Evolutionary conservation across 2,329 filamentous ascomycete species (phyloP).

Genomic region (Colletotrichum sp.): DNA sequence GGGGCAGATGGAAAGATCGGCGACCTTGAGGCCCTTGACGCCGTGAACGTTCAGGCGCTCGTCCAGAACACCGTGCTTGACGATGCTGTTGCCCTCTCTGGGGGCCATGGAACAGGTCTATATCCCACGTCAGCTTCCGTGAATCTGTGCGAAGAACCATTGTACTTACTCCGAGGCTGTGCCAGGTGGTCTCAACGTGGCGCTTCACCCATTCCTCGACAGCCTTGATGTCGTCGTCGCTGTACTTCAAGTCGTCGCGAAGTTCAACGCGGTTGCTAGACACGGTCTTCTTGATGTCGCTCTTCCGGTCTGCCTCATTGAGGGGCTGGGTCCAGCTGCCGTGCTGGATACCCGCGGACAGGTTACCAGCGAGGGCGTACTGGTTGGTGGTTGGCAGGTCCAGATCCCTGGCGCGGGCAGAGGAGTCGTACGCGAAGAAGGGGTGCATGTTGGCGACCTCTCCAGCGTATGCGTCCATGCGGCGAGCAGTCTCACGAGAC

Average conservation of each 20-base stretch:
- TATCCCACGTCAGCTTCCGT: background rate
- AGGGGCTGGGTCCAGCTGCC: slow-evolving; percentile 72
- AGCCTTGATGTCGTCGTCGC: slow-evolving; percentile 64
- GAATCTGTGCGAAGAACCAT: no score
- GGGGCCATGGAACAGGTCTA: slow-evolving; percentile 80
- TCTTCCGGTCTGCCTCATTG: slow-evolving; percentile 54
- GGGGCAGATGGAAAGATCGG: slow-evolving; percentile 77
- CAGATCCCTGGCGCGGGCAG: slow-evolving; percentile 74
- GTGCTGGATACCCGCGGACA: slow-evolving; percentile 75
- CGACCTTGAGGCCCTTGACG: slow-evolving; percentile 78
- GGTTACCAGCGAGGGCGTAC: slow-evolving; percentile 75
- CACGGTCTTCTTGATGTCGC: slow-evolving; percentile 50
- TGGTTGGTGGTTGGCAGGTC: slow-evolving; percentile 77
- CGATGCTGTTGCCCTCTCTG: slow-evolving; percentile 76
- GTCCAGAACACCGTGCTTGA: slow-evolving; percentile 80
- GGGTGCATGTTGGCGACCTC: slow-evolving; percentile 75
- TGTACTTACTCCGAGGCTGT: slow-evolving; percentile 56
- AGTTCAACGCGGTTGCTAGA: slow-evolving; percentile 69
- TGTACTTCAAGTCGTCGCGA: slow-evolving; percentile 71
- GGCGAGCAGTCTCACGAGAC: slow-evolving; percentile 78
- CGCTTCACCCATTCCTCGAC: slow-evolving; percentile 74
- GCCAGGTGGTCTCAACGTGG: slow-evolving; percentile 80
- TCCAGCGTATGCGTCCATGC: slow-evolving; percentile 79
- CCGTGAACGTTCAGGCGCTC: slow-evolving; percentile 80
- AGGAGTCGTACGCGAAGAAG: slow-evolving; percentile 73